phyloP scores from a whole-genome alignment of 140 eudicot genomes.

The Oenanthe javanica region DNA sequence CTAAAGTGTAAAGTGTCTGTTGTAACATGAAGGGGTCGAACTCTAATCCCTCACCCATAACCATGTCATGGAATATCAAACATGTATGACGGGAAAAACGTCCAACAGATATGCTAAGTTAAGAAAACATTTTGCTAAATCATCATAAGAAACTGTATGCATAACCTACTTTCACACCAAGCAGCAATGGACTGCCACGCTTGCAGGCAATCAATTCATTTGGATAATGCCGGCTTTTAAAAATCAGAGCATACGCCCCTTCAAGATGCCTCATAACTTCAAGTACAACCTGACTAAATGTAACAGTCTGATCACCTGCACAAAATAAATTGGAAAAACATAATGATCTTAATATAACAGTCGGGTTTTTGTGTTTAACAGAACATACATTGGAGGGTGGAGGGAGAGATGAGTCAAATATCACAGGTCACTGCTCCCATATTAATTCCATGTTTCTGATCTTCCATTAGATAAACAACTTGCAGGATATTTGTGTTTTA shows the following conservation, averaged over 20 bases:
- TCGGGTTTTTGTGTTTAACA: background rate
- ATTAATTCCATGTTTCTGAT: background rate
- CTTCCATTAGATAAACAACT: background rate
- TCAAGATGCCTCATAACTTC: constrained; percentile 99
- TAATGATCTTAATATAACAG: constrained; percentile 1
- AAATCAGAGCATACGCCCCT: constrained; percentile 98
- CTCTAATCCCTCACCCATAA: background rate
- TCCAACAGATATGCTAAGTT: background rate
- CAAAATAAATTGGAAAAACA: constrained; percentile 13
- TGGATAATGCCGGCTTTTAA: constrained; percentile 93
- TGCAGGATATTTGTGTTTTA: background rate
- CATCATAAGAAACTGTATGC: background rate
- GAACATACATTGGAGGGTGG: too few species aligned
- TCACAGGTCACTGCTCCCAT: too few species aligned
- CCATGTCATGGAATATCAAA: background rate
- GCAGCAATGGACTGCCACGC: constrained; percentile 97
- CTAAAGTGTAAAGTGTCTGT: background rate
- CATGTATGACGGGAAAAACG: background rate
- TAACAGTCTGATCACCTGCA: constrained; percentile 73
- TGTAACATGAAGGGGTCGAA: background rate
- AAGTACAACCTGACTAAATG: constrained; percentile 89
- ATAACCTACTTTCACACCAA: constrained; percentile 90
- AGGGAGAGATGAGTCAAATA: too few species aligned
- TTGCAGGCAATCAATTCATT: constrained; percentile 96
- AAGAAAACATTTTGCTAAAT: background rate